Evolutionary conservation across 1,284 basidiomycete genomes (phyloP).

Genomic region (Austroboletus niveus): DNA sequence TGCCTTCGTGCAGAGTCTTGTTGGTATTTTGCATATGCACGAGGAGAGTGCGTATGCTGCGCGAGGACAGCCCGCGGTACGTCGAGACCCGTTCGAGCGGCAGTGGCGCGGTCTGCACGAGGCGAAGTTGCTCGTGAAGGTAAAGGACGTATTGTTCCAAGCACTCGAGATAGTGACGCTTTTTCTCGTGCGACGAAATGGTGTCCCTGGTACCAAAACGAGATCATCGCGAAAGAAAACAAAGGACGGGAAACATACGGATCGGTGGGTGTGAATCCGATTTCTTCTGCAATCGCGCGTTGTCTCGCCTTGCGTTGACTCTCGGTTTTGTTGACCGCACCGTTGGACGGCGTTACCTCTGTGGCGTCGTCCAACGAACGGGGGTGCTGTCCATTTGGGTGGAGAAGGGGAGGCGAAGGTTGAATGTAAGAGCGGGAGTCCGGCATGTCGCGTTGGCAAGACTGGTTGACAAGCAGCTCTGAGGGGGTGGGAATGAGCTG

Average conservation of each 20-base stretch:
- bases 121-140: slow-evolving; percentile 57
- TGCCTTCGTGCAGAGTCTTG: slow-evolving; percentile 46
- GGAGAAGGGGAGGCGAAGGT: slow-evolving; percentile 15
- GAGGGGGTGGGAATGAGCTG: slow-evolving; percentile 62
- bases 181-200: slow-evolving; percentile 75
- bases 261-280: slow-evolving; percentile 57
- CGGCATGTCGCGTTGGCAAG: neutral
- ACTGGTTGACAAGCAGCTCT: slow-evolving; percentile 48
- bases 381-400: slow-evolving; percentile 7
- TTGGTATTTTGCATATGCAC: slow-evolving; percentile 63
- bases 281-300: slow-evolving; percentile 48
- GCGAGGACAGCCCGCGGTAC: slow-evolving; percentile 56
- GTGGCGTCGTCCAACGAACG: slow-evolving; percentile 10
- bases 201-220: slow-evolving; percentile 45
- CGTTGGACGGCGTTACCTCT: neutral
- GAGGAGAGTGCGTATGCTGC: slow-evolving; percentile 55
- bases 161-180: slow-evolving; percentile 67
- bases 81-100: slow-evolving; percentile 52
- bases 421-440: slow-evolving; percentile 5
- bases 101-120: slow-evolving; percentile 48
- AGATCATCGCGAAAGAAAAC: neutral
- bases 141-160: slow-evolving; percentile 67
- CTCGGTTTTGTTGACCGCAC: slow-evolving; percentile 32
- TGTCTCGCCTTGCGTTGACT: slow-evolving; percentile 53
- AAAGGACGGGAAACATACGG: slow-evolving; percentile 44